Evolutionary conservation across 1,284 basidiomycete species (phyloP), one percentile per base, ranked within the genome.

Genomic region (Naganishia sp.): DNA sequence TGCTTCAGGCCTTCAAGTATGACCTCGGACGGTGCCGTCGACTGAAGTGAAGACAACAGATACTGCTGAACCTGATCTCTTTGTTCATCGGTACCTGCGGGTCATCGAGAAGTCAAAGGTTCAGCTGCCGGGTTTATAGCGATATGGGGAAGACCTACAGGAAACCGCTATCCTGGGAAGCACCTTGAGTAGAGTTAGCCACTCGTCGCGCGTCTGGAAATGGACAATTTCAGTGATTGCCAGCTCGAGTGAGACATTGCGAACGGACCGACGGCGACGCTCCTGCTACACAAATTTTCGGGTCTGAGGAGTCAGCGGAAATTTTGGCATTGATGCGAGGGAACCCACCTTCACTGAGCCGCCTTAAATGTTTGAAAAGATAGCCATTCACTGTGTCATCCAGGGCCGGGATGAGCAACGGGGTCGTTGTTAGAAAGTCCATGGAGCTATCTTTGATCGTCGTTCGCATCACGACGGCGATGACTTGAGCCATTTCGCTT

Each of bases 181-280:
- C 13, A 67, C 60, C n/a, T 45, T 47, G 18, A 67, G 52, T 5
- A 67, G 23, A 6, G 66, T 52, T 21, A 55, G 25, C 66, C 66
- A 67, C 28, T 62, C 51, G 18, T 31, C 31, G 23, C 49, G 47
- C 11, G 54, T 60, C 64, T 65, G 35, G 3, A 39, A 9, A 39
- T 39, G 10, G 35, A 39, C 35, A 9, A 13, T 10, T 10, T 39
- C 35, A 39, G 35, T 13, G 13, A 39, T 39, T 13, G 35, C 35
- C 2, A 13, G 2, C 13, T 39, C 35, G 7, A 39, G 7, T 5
- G 28, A 28, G 35, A 39, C 7, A 5, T 2, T 39, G 35, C 13
- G 35, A 13, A 39, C 35, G 18, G 10, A 21, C 25, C 41, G 28
- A 28, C 17, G 15, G 18, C 32, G 17, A n/a, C 31, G 60, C 39